Base-by-base conservation (phyloP, 176 grass and related monocot genomes). In the Aegilops sharonensis region DNA sequence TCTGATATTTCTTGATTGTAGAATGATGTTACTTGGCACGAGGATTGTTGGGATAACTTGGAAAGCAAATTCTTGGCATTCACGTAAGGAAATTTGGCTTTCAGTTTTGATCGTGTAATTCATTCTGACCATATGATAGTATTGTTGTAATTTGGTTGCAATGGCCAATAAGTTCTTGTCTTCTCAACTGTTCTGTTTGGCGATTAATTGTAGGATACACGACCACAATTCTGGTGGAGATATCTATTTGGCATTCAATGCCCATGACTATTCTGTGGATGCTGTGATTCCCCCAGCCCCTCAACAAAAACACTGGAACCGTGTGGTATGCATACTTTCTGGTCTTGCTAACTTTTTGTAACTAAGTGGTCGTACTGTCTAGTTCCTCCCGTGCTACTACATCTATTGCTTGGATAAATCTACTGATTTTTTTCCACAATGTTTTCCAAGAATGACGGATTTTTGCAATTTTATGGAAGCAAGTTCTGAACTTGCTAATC, bases 31-130 rank as follows among this genome's bases (percentile, higher is more conserved):
- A 94, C 92, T 9, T 99, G 97, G 97, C 97, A 99, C 72, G 97
- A 99, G 78, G 80, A 88, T 85, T 83, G 70, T 56, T 99, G 97
- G 97, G 92, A 81, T 70, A 96, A 99, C 54, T 31, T 48, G 78
- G 94, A 99, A 42, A 99, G 97, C 97, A 96, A 85, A 90, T 99
- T 96, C 64, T 91, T 99, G 83, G 97, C 97, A 80, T 94, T 96
- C 63, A 99, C 90, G 89, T 99, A 93, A 98, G 93, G 23, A 85
- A 68, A 52, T 85, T 81, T 71, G n/a, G 23, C 32, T 54, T 43
- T 77, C 7, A n/a, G 4, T 68, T 68, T 81, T 63, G 52, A 24
- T 83, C 42, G 54, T 4, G 37, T 42, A 39, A 6, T 29, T 30
- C 17, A 45, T 82, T 84, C 24, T 77, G 57, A 81, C 34, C 24